Conservation (phyloP, 768 basidiomycete species). For the Boletellus emodensis region DNA sequence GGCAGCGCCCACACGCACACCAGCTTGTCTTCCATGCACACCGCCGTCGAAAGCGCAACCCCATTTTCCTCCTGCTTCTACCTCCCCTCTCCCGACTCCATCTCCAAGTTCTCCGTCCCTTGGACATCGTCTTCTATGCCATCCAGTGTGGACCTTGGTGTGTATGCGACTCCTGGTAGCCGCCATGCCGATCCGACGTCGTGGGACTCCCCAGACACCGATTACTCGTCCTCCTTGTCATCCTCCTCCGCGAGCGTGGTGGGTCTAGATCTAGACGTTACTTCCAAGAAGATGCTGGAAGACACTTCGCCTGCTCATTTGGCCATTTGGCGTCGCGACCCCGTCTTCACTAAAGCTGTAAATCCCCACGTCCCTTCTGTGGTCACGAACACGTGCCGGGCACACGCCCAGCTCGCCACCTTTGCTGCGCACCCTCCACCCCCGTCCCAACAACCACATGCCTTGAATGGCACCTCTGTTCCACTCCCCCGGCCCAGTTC, state of each 20-base stretch:
- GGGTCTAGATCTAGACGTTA: constrained; percentile 28
- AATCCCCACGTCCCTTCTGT: constrained; percentile 23
- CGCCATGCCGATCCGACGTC: constrained; percentile 47
- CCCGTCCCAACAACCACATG: constrained; percentile 11
- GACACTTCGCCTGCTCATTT: constrained; percentile 29
- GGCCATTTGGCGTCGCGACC: constrained; percentile 32
- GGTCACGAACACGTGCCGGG: constrained; percentile 27
- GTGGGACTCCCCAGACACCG: constrained; percentile 46
- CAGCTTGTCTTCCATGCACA: constrained; percentile 65
- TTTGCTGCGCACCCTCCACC: constrained; percentile 12
- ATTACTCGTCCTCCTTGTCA: constrained; percentile 45
- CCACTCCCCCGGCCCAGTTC: constrained; percentile 24
- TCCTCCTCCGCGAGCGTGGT: constrained; percentile 35
- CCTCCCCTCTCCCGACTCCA: constrained; percentile 42
- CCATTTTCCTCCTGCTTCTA: constrained; percentile 57
- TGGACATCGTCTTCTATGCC: constrained; percentile 33
- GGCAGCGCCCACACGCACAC: constrained; percentile 43
- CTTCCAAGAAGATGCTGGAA: constrained; percentile 31
- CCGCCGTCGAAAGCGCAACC: constrained; percentile 62
- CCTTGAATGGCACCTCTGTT: constrained; percentile 6
- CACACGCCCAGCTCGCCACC: constrained; percentile 6
- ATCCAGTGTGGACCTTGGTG: constrained; percentile 37
- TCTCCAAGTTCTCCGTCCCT: constrained; percentile 34
- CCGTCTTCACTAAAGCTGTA: constrained; percentile 22
- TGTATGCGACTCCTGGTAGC: constrained; percentile 41